These are phyloP conservation scores for Brassica cretica DNA, from an alignment of 345 rosid genomes.

Conservation along the genomic window DNA sequence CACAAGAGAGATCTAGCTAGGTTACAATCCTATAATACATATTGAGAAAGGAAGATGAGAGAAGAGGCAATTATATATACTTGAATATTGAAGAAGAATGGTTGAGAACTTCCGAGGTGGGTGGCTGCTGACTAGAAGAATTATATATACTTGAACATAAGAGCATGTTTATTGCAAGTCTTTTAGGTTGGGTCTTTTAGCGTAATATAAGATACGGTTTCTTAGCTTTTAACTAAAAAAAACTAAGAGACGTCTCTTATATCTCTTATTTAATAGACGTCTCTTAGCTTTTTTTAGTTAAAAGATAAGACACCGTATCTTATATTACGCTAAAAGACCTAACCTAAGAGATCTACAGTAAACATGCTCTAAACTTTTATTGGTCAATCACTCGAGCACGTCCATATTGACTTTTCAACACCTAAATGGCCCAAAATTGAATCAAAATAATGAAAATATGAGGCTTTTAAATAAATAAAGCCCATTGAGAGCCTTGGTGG, in stretches of 20 bases:
- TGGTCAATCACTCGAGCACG: neutral
- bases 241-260: no score
- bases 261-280: no score
- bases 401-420: neutral
- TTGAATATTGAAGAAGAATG: neutral
- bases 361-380: neutral
- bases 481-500: neutral
- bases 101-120: neutral
- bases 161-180: no score
- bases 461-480: neutral
- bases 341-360: no score
- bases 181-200: no score
- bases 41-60: neutral
- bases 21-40: slow-evolving; percentile 1
- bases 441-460: neutral
- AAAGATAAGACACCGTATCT: no score
- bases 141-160: no score
- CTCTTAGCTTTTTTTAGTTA: no score
- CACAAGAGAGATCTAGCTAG: neutral
- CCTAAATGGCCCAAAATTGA: neutral
- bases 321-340: no score
- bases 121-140: neutral
- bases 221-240: no score
- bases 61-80: neutral
- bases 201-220: no score